Base-by-base conservation (phyloP, 768 basidiomycete species). In the Boletus edulis region DNA sequence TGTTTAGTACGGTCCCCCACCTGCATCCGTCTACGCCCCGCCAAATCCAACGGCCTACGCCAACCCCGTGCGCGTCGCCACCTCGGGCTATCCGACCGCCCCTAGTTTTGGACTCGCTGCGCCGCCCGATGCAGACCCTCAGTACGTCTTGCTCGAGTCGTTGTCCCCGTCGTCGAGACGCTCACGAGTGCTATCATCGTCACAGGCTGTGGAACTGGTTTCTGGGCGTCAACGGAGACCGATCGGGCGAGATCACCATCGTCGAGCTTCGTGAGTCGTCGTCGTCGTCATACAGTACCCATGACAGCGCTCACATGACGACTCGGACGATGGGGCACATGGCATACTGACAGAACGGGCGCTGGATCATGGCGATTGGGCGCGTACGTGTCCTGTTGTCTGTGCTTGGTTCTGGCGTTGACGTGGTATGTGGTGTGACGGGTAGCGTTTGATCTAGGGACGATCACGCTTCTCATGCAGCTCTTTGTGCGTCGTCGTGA, bases 381-480 rank as follows among this genome's bases (percentile, higher is more conserved):
- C 79, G 61, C 82, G 90, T 91, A 60, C 70, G 90, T 77, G 1
- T 14, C 11, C 9, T 13, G 0, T 10, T 15, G n/a, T 10, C n/a
- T 24, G 9, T 13, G 4, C 37, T 15, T 38, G 15, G 7, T 14
- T 35, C 34, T 4, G 38, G 38, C 6, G 38, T 18, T 18, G 46
- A 15, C 13, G 13, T 13, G 2, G 9, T 34, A 1, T 8, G 4
- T 22, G 31, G n/a, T 22, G 22, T 22, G 22, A 3, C 3, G 22
- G 11, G 46, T 15, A 90, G 89, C 85, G 6, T 93, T 93, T 64
- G 91, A 92, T 72, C 73, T 89, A 52, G 91, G 92, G 63, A 93
- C 91, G 24, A 87, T 92, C 69, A 91, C 90, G 75, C 78, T 92
- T 34, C 76, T 92, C 58, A 91, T 94, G 86, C 77, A 78, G 24